Base-by-base conservation (phyloP, 768 basidiomycete species). In the Lactarius trivialis region DNA sequence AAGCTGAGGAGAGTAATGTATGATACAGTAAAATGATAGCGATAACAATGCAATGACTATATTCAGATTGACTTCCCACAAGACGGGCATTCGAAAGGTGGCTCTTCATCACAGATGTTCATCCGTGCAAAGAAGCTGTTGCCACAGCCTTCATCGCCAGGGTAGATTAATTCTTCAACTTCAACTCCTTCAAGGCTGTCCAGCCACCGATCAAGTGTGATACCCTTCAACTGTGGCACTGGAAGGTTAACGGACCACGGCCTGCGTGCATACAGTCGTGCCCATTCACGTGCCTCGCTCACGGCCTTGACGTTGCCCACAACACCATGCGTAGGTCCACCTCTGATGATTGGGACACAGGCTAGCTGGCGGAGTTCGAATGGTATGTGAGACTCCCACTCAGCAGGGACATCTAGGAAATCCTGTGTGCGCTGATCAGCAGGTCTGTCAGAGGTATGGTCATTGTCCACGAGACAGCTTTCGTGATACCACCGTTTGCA, bases 151-250 rank as follows among this genome's bases (percentile, higher is more conserved):
- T 63, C 62, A 8, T 63, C 62, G 21, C 53, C 62, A 28, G 62
- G 62, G n/a, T 63, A 63, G 3, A 63, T 41, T 3, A 63, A 1
- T 15, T 63, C 58, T n/a, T 63, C 62, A 2, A 63, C 62, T n/a
- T 63, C 62, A 8, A 60, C 19, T 4, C 58, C 62, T 0, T 63
- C 62, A 3, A 59, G 45, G 48, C 62, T 26, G 32, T 63, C 62
- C 4, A 63, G 53, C 62, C 62, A 63, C 5, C 53, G 57, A 36
- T 63, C 62, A 17, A 63, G 62, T 0, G 62, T 63, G 12, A 50
- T 34, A 0, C 24, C 53, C 1, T 43, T 28, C 17, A 63, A 6
- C 4, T 28, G 37, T 15, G 55, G 24, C 21, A 30, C 53, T 2
- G 62, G 45, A 11, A 24, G 19, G 53, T 3, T 43, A n/a, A 49